Evolutionary conservation across 2,329 filamentous ascomycete species (phyloP).

Genomic region (Thelonectria olida): DNA sequence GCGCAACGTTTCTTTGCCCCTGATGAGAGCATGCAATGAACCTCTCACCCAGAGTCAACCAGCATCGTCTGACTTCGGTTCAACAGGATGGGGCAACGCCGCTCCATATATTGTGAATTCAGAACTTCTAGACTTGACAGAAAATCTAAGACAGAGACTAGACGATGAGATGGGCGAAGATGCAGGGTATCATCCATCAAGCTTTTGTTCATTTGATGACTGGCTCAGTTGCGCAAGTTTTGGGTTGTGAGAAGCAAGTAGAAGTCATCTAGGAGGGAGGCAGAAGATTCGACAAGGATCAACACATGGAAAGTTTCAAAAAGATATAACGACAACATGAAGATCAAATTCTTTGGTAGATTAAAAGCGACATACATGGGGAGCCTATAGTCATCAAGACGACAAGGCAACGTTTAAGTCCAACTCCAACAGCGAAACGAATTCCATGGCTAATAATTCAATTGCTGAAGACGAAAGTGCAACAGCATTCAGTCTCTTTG

Average conservation of each 20-base stretch:
- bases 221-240: slow-evolving; percentile 22
- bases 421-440: not conserved
- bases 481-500: not conserved
- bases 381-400: not conserved
- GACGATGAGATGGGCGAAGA: not conserved
- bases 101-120: not conserved
- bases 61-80: not conserved
- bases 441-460: slow-evolving; percentile 8
- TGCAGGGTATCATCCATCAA: slow-evolving; percentile 5
- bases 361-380: slow-evolving; percentile 12
- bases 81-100: not conserved
- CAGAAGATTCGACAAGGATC: not conserved
- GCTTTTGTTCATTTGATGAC: slow-evolving; percentile 30
- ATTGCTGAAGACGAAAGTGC: not conserved
- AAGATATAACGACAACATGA: not conserved
- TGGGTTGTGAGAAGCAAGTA: not conserved
- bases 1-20: not conserved
- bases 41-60: not conserved
- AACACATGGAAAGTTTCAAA: not conserved
- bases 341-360: slow-evolving; percentile 17
- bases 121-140: not conserved
- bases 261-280: too few species aligned
- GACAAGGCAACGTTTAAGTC: not conserved
- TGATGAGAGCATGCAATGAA: not conserved
- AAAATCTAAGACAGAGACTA: not conserved